Percentiles rank a stretch among this genome's conserved stretches.
Evolutionary conservation across 129 eudicot species (phyloP).

Genomic region (Scalesia atractyloides): DNA sequence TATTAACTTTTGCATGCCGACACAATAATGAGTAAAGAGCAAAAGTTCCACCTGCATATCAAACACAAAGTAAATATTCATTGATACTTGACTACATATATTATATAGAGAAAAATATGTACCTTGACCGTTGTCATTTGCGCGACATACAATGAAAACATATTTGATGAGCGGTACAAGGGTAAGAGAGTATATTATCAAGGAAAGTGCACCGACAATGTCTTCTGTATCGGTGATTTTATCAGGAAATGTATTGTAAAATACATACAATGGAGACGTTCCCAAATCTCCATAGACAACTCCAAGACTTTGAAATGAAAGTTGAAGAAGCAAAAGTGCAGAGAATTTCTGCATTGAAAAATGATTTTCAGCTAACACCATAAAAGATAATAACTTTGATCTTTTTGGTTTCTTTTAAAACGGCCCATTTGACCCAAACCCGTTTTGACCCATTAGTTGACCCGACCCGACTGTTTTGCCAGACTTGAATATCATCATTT

Average conservation of each 20-base stretch:
- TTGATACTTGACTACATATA: background rate
- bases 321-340: slow-evolving; percentile 66
- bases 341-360: slow-evolving; percentile 69
- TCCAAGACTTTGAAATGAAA: slow-evolving; percentile 94
- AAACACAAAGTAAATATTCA: background rate
- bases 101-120: slow-evolving; percentile 20
- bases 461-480: background rate
- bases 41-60: slow-evolving; percentile 83
- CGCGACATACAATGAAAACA: slow-evolving; percentile 94
- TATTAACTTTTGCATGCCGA: slow-evolving; percentile 86
- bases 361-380: slow-evolving; percentile 9
- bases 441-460: background rate
- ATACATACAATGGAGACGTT: slow-evolving; percentile 95
- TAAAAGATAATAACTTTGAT: background rate
- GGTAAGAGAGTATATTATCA: slow-evolving; percentile 94
- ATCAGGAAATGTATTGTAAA: slow-evolving; percentile 83
- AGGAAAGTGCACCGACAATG: slow-evolving; percentile 88
- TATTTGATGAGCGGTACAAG: slow-evolving; percentile 90
- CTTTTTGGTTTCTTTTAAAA: background rate
- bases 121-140: slow-evolving; percentile 99
- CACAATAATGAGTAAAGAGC: slow-evolving; percentile 90
- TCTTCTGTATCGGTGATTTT: slow-evolving; percentile 73
- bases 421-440: background rate
- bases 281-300: slow-evolving; percentile 99
- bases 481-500: background rate